Percentiles rank a stretch among this genome's conserved stretches.
Evolutionary conservation across 805 yeast species (phyloP).

Genomic region (Wickerhamiella spandovensis): DNA sequence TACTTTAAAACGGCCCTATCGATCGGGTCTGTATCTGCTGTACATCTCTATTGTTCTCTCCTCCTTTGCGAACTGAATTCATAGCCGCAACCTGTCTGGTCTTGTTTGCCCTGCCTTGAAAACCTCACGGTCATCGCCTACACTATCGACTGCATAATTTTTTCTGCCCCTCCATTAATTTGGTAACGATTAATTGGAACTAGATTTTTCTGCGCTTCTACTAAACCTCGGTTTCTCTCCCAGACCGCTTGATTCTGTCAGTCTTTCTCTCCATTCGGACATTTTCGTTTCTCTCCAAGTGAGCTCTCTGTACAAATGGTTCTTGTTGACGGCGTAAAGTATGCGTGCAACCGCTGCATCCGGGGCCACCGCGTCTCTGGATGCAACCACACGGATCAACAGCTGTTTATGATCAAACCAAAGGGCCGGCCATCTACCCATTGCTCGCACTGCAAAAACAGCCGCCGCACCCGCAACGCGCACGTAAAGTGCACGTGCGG

Average conservation of each 20-base stretch:
- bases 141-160: not conserved
- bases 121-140: not conserved
- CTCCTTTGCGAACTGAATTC: not conserved
- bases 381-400: constrained; percentile 85
- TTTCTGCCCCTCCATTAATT: not conserved
- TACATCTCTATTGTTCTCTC: not conserved
- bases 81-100: not conserved
- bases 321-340: constrained; percentile 78
- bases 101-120: too few species aligned
- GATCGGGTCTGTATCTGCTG: not conserved
- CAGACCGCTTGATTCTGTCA: not conserved
- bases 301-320: constrained; percentile 43
- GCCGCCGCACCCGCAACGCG: constrained; percentile 15
- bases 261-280: not conserved
- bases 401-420: constrained; percentile 84
- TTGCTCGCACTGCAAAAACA: constrained; percentile 57
- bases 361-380: constrained; percentile 94
- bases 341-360: constrained; percentile 92
- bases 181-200: not conserved
- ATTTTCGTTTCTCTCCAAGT: not conserved
- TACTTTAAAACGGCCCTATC: not conserved
- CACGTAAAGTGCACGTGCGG: constrained; percentile 26
- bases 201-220: not conserved
- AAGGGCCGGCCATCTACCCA: constrained; percentile 94
- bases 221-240: not conserved